Evolutionary conservation across 495 filamentous ascomycete species (phyloP).

Genomic region (Aspergillus conjunctus): DNA sequence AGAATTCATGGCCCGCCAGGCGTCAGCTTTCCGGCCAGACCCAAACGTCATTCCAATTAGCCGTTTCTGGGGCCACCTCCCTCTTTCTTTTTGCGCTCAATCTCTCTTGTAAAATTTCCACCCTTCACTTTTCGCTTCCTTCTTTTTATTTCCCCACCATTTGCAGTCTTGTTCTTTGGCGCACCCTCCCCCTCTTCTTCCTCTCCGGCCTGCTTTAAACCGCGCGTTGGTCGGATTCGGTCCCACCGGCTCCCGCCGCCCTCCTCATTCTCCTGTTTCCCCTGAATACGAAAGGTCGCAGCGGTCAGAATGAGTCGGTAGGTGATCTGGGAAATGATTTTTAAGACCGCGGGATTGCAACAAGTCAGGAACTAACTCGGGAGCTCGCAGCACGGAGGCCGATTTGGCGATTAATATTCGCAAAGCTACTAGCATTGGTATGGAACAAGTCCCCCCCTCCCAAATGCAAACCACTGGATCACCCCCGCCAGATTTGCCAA

Average conservation of each 20-base stretch:
- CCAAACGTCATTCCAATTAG: slow-evolving; percentile 18
- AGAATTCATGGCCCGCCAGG: slow-evolving; percentile 33
- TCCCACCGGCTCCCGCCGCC: slow-evolving; percentile 27
- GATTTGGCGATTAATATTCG: slow-evolving; percentile 94
- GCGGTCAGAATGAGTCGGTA: slow-evolving; percentile 50
- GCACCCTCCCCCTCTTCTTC: slow-evolving; percentile 19
- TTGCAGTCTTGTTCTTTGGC: slow-evolving; percentile 7
- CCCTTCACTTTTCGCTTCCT: slow-evolving; percentile 23
- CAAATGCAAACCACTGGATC: background rate
- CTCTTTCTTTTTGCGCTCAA: background rate
- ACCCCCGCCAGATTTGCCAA: background rate
- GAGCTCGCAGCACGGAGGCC: slow-evolving; percentile 71
- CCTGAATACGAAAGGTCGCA: slow-evolving; percentile 28
- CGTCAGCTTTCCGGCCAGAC: slow-evolving; percentile 39
- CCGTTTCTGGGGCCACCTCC: background rate
- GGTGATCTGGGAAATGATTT: slow-evolving; percentile 21
- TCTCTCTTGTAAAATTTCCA: background rate
- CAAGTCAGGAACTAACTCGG: slow-evolving; percentile 12
- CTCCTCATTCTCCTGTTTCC: slow-evolving; percentile 22
- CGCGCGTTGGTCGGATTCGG: slow-evolving; percentile 32
- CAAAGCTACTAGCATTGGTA: slow-evolving; percentile 90
- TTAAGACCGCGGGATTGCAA: slow-evolving; percentile 2
- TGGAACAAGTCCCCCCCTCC: slow-evolving; percentile 23
- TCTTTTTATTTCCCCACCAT: slow-evolving; percentile 3
- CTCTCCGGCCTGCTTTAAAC: slow-evolving; percentile 11